Evolutionary conservation across 1,139 yeast genomes (phyloP), one percentile per base, ranked within the genome.

Genomic region (Protomyces gravidus): DNA sequence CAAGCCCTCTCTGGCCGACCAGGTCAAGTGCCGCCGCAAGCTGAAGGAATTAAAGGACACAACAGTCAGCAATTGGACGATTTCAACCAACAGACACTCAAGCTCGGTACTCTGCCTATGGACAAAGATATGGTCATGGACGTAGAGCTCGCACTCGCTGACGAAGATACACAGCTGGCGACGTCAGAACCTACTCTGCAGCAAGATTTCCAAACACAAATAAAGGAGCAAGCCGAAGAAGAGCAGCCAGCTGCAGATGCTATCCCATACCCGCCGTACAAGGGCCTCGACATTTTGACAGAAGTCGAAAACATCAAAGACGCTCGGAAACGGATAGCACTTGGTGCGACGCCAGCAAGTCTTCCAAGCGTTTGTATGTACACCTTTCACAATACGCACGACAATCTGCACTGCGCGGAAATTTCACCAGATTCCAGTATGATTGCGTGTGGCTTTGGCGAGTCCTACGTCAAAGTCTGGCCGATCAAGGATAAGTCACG

Each of bases 341-440:
- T 92, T 59, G 82, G 80, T 32, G 72, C 83, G 1, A 73, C 83
- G 28, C 96, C 88, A 71, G 86, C 95, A 0, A 77, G 89, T 28
- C 80, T 94, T 27, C 99, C 99, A 11, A 86, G 95, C 61, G 96
- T 92, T 45, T 92, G 98, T 72, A 89, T 92, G 96, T 94, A 92
- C 75, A 92, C 98, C 0, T 90, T 94, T 75, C 98, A 92, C 76
- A 92, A 94, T 72, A 87, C 97, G 7, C 63, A 67, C 70, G 86
- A 87, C 65, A 95, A 87, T 63, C 77, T 92, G 78, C 87, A 95
- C 19, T 82, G 89, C 60, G 71, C 92, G 57, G 87, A 84, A 63
- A 90, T 90, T 73, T 89, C 92, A 67, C 88, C 86, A 55, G 97
- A 90, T 70, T 83, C 94, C 17, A 83, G 90, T 32, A 69, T 90